Evolutionary conservation across 2,329 filamentous ascomycete genomes (phyloP).

Genomic region (Cercospora beticola): DNA sequence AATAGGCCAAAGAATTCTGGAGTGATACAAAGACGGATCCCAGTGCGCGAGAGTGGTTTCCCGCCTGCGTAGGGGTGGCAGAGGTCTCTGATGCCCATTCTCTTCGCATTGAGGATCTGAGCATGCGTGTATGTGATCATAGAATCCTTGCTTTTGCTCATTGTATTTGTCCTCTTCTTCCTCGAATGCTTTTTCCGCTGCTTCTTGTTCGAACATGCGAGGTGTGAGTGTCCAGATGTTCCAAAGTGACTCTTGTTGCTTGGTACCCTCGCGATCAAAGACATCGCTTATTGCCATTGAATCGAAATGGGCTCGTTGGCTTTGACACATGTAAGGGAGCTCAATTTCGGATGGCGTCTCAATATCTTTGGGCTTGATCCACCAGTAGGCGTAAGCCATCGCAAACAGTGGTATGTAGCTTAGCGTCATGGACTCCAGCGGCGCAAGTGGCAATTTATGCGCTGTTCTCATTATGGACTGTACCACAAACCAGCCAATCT

Average conservation of each 20-base stretch:
- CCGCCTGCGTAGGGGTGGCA: slow-evolving; percentile 19
- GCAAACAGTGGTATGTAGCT: slow-evolving; percentile 41
- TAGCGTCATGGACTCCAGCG: slow-evolving; percentile 41
- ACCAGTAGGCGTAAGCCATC: slow-evolving; percentile 41
- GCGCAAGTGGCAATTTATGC: slow-evolving; percentile 38
- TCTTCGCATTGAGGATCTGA: slow-evolving; percentile 1
- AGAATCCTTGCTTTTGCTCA: background rate
- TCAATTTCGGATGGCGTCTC: slow-evolving; percentile 35
- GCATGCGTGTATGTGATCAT: slow-evolving; percentile 4
- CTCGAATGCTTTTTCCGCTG: slow-evolving; percentile 2
- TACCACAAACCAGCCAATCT: slow-evolving; percentile 38
- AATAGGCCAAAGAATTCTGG: background rate
- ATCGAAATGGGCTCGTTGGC: slow-evolving; percentile 31
- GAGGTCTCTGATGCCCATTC: background rate
- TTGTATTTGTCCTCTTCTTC: slow-evolving; percentile 6
- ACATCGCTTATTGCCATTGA: slow-evolving; percentile 30
- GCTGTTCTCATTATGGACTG: slow-evolving; percentile 36
- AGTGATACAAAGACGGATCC: background rate
- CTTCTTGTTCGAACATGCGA: slow-evolving; percentile 36
- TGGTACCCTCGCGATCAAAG: slow-evolving; percentile 34
- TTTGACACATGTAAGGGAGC: slow-evolving; percentile 32
- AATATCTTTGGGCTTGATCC: slow-evolving; percentile 42
- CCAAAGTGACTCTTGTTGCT: slow-evolving; percentile 30
- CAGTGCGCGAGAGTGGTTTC: background rate
- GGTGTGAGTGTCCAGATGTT: slow-evolving; percentile 37